These are phyloP conservation scores for Lactarius psammicola DNA, from an alignment of 768 basidiomycete genomes.

Conservation along the genomic window DNA sequence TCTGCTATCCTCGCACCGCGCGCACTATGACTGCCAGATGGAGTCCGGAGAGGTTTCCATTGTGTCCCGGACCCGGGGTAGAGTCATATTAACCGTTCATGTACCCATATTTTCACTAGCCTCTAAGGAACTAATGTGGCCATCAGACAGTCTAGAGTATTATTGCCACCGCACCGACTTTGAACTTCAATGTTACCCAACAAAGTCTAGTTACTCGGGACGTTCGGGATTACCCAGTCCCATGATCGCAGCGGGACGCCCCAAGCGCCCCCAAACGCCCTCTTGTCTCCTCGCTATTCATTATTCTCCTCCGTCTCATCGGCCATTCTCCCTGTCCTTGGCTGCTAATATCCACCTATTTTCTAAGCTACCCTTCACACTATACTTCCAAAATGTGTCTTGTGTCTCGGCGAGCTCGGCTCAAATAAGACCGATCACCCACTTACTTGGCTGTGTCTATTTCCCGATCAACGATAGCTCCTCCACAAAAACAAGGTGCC, in stretches of 20 bases:
- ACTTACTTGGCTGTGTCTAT: constrained; percentile 4
- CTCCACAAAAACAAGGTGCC: background rate
- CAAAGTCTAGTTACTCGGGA: constrained; percentile 24
- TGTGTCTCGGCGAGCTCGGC: background rate
- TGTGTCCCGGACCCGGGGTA: constrained; percentile 18
- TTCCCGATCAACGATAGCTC: constrained; percentile 1
- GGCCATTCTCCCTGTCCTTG: background rate
- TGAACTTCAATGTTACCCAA: constrained; percentile 28
- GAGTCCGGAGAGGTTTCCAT: constrained; percentile 22
- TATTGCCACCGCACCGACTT: constrained; percentile 21
- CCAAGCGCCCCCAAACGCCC: background rate
- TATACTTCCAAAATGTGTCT: too few species aligned
- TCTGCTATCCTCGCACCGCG: background rate
- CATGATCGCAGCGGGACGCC: constrained; percentile 1
- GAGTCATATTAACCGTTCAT: constrained; percentile 13
- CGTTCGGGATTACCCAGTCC: constrained; percentile 1
- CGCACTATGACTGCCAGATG: constrained; percentile 28
- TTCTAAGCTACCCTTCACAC: background rate
- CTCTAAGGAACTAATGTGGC: background rate
- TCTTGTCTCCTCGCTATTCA: background rate
- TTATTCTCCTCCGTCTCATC: background rate
- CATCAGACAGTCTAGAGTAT: background rate
- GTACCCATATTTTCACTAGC: constrained; percentile 14
- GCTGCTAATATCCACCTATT: background rate
- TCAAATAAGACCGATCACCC: background rate